Percentiles rank a stretch among this genome's conserved stretches.
phyloP scores from a whole-genome alignment of 495 filamentous ascomycete genomes.

The Penicillium manginii region DNA sequence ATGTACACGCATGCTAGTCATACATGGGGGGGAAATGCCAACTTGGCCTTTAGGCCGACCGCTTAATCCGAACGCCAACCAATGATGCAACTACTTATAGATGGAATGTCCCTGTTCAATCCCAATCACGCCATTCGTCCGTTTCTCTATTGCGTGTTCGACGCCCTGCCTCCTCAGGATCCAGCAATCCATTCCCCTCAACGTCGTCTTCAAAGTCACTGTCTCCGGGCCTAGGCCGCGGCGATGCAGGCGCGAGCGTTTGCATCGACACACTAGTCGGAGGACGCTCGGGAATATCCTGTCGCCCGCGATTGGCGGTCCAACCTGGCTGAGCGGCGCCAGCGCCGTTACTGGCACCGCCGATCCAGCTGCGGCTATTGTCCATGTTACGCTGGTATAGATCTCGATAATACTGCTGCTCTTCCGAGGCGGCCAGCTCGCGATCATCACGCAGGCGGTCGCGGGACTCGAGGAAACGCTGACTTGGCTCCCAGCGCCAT shows the following conservation, averaged over 20 bases:
- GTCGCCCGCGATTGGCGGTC: constrained; percentile 50
- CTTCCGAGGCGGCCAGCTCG: constrained; percentile 54
- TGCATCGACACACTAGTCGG: constrained; percentile 58
- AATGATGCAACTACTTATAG: constrained; percentile 1
- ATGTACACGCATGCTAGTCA: constrained; percentile 11
- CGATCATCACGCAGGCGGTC: constrained; percentile 62
- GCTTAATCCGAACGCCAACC: constrained; percentile 8
- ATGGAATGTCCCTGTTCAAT: constrained; percentile 23
- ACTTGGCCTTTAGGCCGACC: constrained; percentile 12
- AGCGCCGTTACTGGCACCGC: constrained; percentile 11
- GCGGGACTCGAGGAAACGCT: constrained; percentile 68
- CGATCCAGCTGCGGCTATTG: constrained; percentile 39
- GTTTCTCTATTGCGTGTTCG: constrained; percentile 20
- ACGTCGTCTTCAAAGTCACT: constrained; percentile 44
- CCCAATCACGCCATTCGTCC: constrained; percentile 53
- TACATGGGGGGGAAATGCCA: constrained; percentile 16
- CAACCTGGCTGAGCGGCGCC: constrained; percentile 21
- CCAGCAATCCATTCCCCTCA: constrained; percentile 32
- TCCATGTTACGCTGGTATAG: constrained; percentile 46
- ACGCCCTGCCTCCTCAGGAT: constrained; percentile 15
- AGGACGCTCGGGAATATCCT: constrained; percentile 53
- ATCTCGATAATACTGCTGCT: constrained; percentile 53
- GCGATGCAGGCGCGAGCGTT: constrained; percentile 50
- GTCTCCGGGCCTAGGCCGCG: constrained; percentile 48
- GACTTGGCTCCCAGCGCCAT: constrained; percentile 91